Conservation (phyloP, 139 green algal genomes). For the Tetradesmus lagerheimii region DNA sequence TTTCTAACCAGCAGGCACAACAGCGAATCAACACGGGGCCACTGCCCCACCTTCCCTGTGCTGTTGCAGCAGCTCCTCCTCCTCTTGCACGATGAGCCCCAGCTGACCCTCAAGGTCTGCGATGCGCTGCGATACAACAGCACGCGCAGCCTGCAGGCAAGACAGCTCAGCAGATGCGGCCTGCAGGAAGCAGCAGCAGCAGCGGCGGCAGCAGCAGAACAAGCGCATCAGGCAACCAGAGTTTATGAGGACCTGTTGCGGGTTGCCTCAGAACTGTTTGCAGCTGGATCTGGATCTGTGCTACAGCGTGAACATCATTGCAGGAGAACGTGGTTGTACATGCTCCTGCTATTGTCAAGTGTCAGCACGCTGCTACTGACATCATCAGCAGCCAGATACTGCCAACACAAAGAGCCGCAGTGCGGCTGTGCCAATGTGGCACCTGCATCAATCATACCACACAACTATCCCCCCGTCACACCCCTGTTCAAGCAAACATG, state of each 20-base stretch:
- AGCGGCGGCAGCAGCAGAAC: slow-evolving; percentile 25
- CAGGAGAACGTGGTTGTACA: no score
- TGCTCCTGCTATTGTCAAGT: background rate
- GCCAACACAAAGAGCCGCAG: no score
- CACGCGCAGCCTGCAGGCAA: background rate
- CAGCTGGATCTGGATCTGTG: no score
- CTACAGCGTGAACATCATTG: no score
- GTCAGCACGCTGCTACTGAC: background rate
- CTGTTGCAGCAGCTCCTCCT: background rate
- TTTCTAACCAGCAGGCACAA: background rate
- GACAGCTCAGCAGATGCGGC: slow-evolving; percentile 3
- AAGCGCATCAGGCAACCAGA: no score
- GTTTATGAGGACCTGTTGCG: no score
- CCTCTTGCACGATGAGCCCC: background rate
- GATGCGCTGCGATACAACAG: background rate
- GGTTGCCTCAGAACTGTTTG: no score
- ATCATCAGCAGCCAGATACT: background rate
- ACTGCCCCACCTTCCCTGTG: background rate
- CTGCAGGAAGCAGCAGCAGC: slow-evolving; percentile 1
- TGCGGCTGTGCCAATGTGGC: no score
- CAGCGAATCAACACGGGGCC: background rate
- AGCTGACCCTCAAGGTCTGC: background rate
- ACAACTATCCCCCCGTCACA: no score
- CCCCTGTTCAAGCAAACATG: no score
- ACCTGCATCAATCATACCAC: no score